Evolutionary conservation across 2,329 filamentous ascomycete species (phyloP).

Genomic region (Venturia nashicola): DNA sequence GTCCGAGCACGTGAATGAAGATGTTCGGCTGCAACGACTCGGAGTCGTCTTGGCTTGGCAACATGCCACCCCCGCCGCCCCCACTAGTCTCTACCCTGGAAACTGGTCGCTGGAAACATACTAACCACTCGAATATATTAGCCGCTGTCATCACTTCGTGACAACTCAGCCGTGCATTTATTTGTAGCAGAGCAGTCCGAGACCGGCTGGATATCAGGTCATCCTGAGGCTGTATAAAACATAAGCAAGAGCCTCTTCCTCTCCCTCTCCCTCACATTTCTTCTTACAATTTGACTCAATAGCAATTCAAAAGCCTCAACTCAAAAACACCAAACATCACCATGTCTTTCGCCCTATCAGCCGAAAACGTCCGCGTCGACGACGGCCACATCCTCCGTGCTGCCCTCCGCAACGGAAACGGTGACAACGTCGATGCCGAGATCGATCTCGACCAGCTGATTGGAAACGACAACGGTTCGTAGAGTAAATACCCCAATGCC

Average conservation of each 20-base stretch:
- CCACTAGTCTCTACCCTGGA: neutral
- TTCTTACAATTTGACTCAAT: no score
- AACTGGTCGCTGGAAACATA: neutral
- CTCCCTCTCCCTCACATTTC: neutral
- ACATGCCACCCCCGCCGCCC: neutral
- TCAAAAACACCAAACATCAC: constrained; percentile 3
- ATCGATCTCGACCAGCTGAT: constrained; percentile 39
- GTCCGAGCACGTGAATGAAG: neutral
- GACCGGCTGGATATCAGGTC: neutral
- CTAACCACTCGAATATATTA: neutral
- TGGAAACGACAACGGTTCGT: constrained; percentile 39
- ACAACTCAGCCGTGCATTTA: neutral
- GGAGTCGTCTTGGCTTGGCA: no score
- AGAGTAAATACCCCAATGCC: neutral
- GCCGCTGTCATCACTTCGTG: neutral
- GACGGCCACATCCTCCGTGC: constrained; percentile 38
- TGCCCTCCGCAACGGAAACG: constrained; percentile 28
- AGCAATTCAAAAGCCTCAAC: neutral
- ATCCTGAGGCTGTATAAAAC: neutral
- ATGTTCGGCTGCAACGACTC: no score
- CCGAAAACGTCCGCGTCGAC: constrained; percentile 35
- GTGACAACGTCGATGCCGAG: constrained; percentile 31
- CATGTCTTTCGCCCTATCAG: constrained; percentile 41
- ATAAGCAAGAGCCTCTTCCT: neutral
- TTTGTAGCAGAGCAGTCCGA: neutral